A percentile compares a stretch with the other conserved stretches of the same genome.
phyloP scores from a whole-genome alignment of 352 stramenopile species.

The Pythium chondricola region DNA sequence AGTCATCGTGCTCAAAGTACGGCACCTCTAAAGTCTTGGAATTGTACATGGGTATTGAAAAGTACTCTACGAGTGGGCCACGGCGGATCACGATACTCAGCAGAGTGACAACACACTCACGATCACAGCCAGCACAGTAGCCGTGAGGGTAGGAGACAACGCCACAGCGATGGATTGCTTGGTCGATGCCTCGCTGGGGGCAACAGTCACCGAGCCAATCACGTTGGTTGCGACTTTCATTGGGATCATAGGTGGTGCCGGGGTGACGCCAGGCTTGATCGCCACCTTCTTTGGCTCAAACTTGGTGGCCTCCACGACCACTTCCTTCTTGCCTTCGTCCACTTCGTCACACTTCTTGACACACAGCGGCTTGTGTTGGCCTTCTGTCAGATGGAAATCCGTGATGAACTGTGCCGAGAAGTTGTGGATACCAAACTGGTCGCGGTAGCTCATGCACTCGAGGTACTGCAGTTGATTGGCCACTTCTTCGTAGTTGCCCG shows the following conservation, averaged over 20 bases:
- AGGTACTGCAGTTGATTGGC: constrained; percentile 6
- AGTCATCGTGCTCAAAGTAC: too few relatives aligned
- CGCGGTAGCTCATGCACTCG: constrained; percentile 6
- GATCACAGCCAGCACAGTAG: too few relatives aligned
- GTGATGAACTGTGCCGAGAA: constrained; percentile 6
- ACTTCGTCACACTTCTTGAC: not conserved
- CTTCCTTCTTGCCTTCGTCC: not conserved
- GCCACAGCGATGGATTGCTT: too few relatives aligned
- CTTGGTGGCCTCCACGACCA: not conserved
- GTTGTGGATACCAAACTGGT: constrained; percentile 3
- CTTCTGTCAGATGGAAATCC: constrained; percentile 1
- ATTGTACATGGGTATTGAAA: too few relatives aligned
- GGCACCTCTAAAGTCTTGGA: too few relatives aligned
- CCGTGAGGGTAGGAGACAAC: too few relatives aligned
- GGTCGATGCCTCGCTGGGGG: too few relatives aligned
- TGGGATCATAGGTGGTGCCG: not conserved
- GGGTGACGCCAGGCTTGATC: not conserved
- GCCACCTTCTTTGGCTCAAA: not conserved
- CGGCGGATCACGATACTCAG: not conserved
- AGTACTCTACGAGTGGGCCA: too few relatives aligned
- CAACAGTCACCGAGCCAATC: too few relatives aligned
- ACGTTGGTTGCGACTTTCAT: too few relatives aligned
- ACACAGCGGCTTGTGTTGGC: not conserved
- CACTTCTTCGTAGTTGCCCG: constrained; percentile 3
- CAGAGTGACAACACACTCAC: too few relatives aligned